Conservation (phyloP, 805 yeast species). For the Saturnispora ahearnii region DNA sequence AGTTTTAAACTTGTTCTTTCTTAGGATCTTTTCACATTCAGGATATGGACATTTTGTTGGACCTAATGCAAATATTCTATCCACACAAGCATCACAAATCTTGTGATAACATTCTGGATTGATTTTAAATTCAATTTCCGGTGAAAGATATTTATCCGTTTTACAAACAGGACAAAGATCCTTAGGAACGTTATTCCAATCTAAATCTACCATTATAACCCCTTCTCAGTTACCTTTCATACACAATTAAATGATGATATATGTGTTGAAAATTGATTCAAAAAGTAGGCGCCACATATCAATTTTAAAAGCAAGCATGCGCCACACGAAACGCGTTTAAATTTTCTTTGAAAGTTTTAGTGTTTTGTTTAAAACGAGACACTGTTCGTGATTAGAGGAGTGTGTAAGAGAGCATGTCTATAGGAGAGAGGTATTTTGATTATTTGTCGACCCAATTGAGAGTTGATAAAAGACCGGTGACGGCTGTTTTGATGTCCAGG, state of each 20-base stretch:
- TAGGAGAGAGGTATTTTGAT: not conserved
- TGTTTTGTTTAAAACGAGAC: not conserved
- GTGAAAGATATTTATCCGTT: conserved; percentile 87
- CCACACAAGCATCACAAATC: conserved; percentile 95
- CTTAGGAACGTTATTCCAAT: conserved; percentile 29
- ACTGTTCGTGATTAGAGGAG: not conserved
- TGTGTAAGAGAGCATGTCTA: not conserved
- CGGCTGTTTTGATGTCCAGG: conserved; percentile 20
- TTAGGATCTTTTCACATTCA: conserved; percentile 74
- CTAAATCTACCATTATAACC: conserved; percentile 25
- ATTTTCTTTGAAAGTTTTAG: not conserved
- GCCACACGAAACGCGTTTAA: conserved; percentile 1
- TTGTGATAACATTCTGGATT: conserved; percentile 98
- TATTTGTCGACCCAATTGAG: not conserved
- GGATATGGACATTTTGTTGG: conserved; percentile 97
- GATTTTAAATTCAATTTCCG: conserved; percentile 83
- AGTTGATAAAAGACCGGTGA: conserved; percentile 17
- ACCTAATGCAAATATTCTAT: conserved; percentile 85
- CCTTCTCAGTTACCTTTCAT: not conserved
- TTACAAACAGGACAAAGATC: conserved; percentile 91
- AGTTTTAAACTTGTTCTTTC: conserved; percentile 84
- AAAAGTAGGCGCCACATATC: not conserved
- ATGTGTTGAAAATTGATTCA: not conserved
- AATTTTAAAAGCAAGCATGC: not conserved
- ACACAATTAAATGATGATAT: not conserved